These are phyloP conservation scores for Alternaria longipes DNA, from an alignment of 2,329 filamentous ascomycete species.

Conservation along the genomic window DNA sequence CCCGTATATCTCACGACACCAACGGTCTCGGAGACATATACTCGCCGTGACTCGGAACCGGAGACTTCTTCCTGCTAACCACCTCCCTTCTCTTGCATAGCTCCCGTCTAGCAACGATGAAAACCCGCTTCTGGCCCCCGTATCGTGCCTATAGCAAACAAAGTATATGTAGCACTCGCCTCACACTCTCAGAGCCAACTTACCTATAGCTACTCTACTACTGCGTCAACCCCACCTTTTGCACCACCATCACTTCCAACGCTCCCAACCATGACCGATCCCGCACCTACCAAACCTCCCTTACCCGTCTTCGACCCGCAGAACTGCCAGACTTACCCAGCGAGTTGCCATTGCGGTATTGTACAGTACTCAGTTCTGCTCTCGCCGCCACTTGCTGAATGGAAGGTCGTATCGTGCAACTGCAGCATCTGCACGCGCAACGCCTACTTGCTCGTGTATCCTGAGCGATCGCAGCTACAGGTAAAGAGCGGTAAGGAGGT, in stretches of 20 bases:
- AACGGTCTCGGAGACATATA: slow-evolving; percentile 9
- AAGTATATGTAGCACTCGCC: slow-evolving; percentile 16
- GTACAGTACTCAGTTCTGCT: slow-evolving; percentile 61
- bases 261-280: background rate
- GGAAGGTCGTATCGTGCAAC: slow-evolving; percentile 60
- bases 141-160: slow-evolving; percentile 18
- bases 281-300: background rate
- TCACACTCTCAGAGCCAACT: slow-evolving; percentile 1
- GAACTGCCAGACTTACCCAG: slow-evolving; percentile 40
- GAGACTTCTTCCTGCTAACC: slow-evolving; percentile 5
- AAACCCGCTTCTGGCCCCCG: background rate
- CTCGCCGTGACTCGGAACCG: slow-evolving; percentile 6
- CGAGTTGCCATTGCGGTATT: slow-evolving; percentile 62
- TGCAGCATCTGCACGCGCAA: slow-evolving; percentile 63
- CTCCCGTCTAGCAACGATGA: background rate
- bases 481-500: slow-evolving; percentile 38
- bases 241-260: slow-evolving; percentile 5
- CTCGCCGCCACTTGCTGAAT: slow-evolving; percentile 58
- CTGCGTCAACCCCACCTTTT: slow-evolving; percentile 8
- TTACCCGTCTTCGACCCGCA: background rate
- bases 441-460: slow-evolving; percentile 61
- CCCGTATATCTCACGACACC: background rate
- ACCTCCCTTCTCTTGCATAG: background rate
- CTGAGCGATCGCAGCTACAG: slow-evolving; percentile 30
- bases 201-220: background rate